These are phyloP conservation scores for Rhizophagus sp. DNA, from an alignment of 192 early-diverging fungal species.

Conservation along the genomic window DNA sequence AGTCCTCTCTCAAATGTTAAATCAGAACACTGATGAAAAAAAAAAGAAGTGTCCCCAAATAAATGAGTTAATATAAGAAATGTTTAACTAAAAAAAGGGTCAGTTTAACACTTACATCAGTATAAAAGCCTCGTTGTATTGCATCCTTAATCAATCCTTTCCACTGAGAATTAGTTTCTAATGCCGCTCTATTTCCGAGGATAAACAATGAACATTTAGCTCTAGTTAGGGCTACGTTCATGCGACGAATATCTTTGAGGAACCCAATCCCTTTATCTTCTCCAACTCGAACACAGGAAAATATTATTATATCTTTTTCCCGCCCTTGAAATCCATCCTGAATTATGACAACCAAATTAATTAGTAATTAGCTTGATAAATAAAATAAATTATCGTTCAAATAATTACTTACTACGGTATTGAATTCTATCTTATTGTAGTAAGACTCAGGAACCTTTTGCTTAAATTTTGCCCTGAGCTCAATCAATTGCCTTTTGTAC, in stretches of 20 bases:
- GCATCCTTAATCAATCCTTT: conserved; percentile 72
- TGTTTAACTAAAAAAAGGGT: not conserved
- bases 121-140: conserved; percentile 41
- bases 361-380: not conserved
- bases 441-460: conserved; percentile 62
- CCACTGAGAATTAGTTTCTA: conserved; percentile 71
- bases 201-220: conserved; percentile 87
- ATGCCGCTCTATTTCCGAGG: conserved; percentile 77
- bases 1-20: not conserved
- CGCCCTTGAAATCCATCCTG: conserved; percentile 95
- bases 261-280: conserved; percentile 71
- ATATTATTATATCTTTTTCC: conserved; percentile 96
- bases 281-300: conserved; percentile 87
- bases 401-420: conserved; percentile 65
- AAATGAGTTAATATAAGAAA: not conserved
- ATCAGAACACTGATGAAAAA: not conserved
- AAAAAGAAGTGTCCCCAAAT: not conserved
- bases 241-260: conserved; percentile 84
- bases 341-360: conserved; percentile 5
- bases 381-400: not conserved
- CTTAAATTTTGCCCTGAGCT: conserved; percentile 67
- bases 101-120: conserved; percentile 33
- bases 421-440: conserved; percentile 81
- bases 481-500: conserved; percentile 84
- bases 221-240: conserved; percentile 94